Percentiles rank a stretch among this genome's conserved stretches.
These are phyloP conservation scores for Theobroma grandiflorum DNA, from an alignment of 441 rosid genomes.

Conservation along the genomic window DNA sequence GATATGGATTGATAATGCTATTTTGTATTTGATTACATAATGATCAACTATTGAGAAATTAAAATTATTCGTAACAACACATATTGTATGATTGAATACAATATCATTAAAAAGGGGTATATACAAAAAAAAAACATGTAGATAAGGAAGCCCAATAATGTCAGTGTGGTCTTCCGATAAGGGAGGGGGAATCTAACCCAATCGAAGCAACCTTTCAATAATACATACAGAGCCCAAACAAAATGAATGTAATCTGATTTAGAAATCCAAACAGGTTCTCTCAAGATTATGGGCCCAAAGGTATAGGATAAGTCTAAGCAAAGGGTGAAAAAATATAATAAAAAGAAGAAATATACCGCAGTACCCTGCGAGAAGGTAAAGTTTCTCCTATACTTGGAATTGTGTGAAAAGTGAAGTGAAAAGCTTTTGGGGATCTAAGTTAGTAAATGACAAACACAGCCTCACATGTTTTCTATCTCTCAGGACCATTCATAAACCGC, in stretches of 20 bases:
- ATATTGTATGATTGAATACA: too few relatives aligned
- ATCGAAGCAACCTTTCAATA: not conserved
- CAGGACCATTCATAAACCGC: slow-evolving; percentile 4
- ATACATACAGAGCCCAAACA: not conserved
- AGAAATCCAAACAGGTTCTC: too few relatives aligned
- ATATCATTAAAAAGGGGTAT: too few relatives aligned
- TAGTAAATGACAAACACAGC: not conserved
- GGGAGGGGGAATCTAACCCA: not conserved
- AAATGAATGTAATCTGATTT: too few relatives aligned
- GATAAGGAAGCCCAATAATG: too few relatives aligned
- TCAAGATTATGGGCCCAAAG: not conserved
- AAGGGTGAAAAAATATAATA: not conserved
- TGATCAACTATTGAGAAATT: too few relatives aligned
- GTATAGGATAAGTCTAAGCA: not conserved
- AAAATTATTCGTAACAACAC: too few relatives aligned
- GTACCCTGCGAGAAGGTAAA: not conserved
- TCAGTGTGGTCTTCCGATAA: too few relatives aligned
- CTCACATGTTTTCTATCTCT: not conserved
- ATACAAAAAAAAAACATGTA: too few relatives aligned
- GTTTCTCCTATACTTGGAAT: not conserved
- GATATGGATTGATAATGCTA: too few relatives aligned
- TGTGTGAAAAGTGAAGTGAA: not conserved
- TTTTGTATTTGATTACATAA: too few relatives aligned
- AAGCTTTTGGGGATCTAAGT: not conserved
- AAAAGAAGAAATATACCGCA: too few relatives aligned